These are phyloP conservation scores for Spencermartinsiella europaea DNA, from an alignment of 805 yeast species.

Conservation along the genomic window DNA sequence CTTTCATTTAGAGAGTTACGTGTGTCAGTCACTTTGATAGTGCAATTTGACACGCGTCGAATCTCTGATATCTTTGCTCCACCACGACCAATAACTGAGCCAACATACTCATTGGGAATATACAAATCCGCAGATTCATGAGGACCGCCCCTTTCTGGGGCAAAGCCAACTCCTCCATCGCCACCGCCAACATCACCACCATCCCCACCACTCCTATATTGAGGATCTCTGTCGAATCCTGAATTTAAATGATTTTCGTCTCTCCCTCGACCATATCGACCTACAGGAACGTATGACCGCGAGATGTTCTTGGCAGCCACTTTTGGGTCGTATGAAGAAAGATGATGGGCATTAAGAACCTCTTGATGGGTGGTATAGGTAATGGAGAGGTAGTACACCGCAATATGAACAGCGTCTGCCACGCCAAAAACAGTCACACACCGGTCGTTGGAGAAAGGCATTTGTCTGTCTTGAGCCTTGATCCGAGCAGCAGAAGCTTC, in stretches of 20 bases:
- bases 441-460: constrained; percentile 76
- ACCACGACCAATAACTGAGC: constrained; percentile 75
- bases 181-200: not conserved
- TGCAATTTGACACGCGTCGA: constrained; percentile 64
- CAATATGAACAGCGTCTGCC: constrained; percentile 83
- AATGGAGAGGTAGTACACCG: constrained; percentile 67
- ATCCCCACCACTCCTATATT: not conserved
- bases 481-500: constrained; percentile 73
- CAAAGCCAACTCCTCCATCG: not conserved
- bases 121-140: constrained; percentile 36
- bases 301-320: not conserved
- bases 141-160: not conserved
- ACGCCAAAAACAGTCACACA: constrained; percentile 67
- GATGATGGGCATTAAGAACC: not conserved
- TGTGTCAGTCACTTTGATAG: constrained; percentile 55
- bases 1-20: constrained; percentile 42
- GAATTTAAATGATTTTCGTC: not conserved
- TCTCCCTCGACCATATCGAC: not conserved
- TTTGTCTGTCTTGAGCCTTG: constrained; percentile 63
- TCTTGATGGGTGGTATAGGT: constrained; percentile 59
- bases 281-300: not conserved
- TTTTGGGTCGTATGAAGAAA: constrained; percentile 51
- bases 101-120: constrained; percentile 70
- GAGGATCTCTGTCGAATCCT: not conserved
- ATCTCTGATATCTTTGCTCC: constrained; percentile 74